phyloP scores from a whole-genome alignment of 495 filamentous ascomycete genomes.

The Penicillium canariense region DNA sequence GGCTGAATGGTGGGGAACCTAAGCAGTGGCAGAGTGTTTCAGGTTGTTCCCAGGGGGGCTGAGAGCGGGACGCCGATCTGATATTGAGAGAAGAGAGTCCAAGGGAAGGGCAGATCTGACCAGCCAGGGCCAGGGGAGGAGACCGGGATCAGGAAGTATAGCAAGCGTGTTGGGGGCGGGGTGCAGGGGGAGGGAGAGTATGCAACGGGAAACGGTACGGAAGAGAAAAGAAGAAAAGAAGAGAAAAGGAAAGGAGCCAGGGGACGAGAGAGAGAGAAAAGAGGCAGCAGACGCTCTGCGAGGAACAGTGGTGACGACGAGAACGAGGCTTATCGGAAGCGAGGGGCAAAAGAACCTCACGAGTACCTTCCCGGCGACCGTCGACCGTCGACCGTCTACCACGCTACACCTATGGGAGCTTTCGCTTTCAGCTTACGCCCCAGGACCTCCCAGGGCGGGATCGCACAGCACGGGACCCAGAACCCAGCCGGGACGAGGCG shows the following conservation, averaged over 20 bases:
- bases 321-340: constrained; percentile 31
- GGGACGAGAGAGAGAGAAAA: not conserved
- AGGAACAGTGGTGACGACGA: constrained; percentile 28
- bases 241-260: not conserved
- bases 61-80: not conserved
- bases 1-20: constrained; percentile 1
- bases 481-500: not conserved
- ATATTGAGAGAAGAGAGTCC: constrained; percentile 1
- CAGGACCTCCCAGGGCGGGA: constrained; percentile 22
- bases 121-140: constrained; percentile 2
- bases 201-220: not conserved
- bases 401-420: not conserved
- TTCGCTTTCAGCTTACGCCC: constrained; percentile 14
- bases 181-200: not conserved
- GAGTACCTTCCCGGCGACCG: not conserved
- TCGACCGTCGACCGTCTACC: not conserved
- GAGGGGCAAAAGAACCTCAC: constrained; percentile 21
- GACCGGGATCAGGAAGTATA: not conserved
- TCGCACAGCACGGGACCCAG: no score
- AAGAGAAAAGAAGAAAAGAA: not conserved
- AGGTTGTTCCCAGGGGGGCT: constrained; percentile 1
- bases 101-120: constrained; percentile 1
- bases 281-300: not conserved
- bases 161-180: not conserved
- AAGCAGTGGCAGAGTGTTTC: constrained; percentile 11